Conservation (phyloP, 352 stramenopile species). For the Globisporangium nagaii region DNA sequence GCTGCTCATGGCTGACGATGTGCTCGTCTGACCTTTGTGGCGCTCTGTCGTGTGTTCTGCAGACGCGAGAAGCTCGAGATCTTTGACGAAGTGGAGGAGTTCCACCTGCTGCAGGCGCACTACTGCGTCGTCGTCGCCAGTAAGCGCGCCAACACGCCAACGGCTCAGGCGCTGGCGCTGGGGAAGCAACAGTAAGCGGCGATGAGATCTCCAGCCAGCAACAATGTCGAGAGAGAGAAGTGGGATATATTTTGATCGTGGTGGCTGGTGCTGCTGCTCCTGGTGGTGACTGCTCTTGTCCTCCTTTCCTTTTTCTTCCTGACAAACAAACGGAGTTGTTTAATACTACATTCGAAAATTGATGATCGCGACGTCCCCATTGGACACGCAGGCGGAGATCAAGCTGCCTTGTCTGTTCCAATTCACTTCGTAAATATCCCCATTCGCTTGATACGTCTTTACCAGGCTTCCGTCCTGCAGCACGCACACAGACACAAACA, state of each 20-base stretch:
- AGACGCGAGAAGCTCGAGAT: slow-evolving; percentile 86
- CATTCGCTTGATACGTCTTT: slow-evolving; percentile 87
- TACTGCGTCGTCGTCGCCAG: slow-evolving; percentile 87
- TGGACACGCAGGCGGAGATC: slow-evolving; percentile 84
- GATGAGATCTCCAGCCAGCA: neutral
- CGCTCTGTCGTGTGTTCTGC: neutral
- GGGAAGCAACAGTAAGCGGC: slow-evolving; percentile 1
- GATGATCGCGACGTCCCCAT: slow-evolving; percentile 84
- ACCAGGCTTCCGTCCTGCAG: slow-evolving; percentile 65
- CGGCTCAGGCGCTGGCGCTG: slow-evolving; percentile 29
- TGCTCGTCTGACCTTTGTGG: neutral
- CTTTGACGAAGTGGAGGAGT: slow-evolving; percentile 92
- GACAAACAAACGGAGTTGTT: slow-evolving; percentile 15
- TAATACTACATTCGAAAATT: slow-evolving; percentile 91
- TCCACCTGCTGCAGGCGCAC: slow-evolving; percentile 87
- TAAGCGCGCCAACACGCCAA: slow-evolving; percentile 23
- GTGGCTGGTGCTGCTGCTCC: neutral
- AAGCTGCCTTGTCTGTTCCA: slow-evolving; percentile 92
- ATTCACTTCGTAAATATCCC: slow-evolving; percentile 99
- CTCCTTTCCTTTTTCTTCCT: slow-evolving; percentile 5
- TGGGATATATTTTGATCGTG: slow-evolving; percentile 13
- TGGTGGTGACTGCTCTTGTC: slow-evolving; percentile 6
- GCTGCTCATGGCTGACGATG: neutral
- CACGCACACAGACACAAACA: neutral
- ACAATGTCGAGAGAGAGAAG: slow-evolving; percentile 8